Evolutionary conservation across 768 basidiomycete genomes (phyloP).

Genomic region (Melanogaster broomeanus): DNA sequence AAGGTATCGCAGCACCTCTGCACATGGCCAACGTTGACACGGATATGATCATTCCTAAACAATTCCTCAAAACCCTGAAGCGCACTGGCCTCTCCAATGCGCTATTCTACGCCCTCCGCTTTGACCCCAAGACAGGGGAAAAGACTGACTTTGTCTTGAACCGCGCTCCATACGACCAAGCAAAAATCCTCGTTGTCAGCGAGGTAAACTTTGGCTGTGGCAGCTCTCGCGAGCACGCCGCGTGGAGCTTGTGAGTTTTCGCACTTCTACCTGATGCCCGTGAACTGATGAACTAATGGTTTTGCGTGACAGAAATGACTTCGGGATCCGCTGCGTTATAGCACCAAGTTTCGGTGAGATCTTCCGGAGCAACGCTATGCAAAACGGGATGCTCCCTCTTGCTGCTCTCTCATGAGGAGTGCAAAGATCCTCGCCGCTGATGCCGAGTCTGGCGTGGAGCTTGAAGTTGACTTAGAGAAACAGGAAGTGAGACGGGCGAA

Average conservation of each 20-base stretch:
- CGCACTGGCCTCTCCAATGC: conserved; percentile 84
- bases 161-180: conserved; percentile 69
- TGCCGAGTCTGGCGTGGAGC: conserved; percentile 69
- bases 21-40: conserved; percentile 88
- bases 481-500: conserved; percentile 74
- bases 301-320: conserved; percentile 62
- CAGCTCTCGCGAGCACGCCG: conserved; percentile 88
- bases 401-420: conserved; percentile 66
- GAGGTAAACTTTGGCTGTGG: conserved; percentile 92
- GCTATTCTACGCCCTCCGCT: conserved; percentile 80
- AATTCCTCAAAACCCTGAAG: conserved; percentile 91
- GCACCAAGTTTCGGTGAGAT: conserved; percentile 92
- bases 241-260: conserved; percentile 76
- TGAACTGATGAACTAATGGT: conserved; percentile 2
- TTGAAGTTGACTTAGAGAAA: conserved; percentile 86
- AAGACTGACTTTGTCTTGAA: conserved; percentile 88
- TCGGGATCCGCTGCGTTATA: conserved; percentile 86
- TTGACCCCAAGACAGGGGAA: conserved; percentile 74
- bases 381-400: conserved; percentile 92
- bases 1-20: conserved; percentile 78
- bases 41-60: conserved; percentile 93
- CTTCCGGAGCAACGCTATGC: conserved; percentile 87
- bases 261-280: not conserved
- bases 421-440: conserved; percentile 74
- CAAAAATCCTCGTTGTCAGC: conserved; percentile 81